Percentiles rank a stretch among this genome's conserved stretches.
Conservation (phyloP, 768 basidiomycete genomes). For the Leccinellum luteum region DNA sequence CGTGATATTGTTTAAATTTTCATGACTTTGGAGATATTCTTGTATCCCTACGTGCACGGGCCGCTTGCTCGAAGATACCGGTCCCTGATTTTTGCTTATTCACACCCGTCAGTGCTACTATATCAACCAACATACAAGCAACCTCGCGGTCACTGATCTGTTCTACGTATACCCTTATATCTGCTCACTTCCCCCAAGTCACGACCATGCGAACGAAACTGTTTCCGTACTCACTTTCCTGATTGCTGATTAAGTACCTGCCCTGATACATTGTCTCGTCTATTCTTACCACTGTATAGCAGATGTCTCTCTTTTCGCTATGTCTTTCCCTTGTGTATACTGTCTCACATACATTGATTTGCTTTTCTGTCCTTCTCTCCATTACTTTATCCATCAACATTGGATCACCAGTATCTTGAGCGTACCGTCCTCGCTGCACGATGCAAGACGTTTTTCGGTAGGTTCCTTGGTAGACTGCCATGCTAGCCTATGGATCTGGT, state of each 20-base stretch:
- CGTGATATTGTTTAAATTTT: slow-evolving; percentile 77
- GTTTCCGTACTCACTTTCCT: slow-evolving; percentile 56
- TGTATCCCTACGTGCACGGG: slow-evolving; percentile 80
- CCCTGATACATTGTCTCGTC: slow-evolving; percentile 30
- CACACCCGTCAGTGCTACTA: slow-evolving; percentile 42
- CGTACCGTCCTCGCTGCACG: slow-evolving; percentile 91
- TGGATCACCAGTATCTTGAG: slow-evolving; percentile 72
- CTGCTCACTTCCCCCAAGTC: slow-evolving; percentile 35
- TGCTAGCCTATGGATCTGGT: slow-evolving; percentile 75
- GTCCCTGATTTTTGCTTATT: slow-evolving; percentile 35
- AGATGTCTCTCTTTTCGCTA: slow-evolving; percentile 28
- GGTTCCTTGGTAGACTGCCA: slow-evolving; percentile 58
- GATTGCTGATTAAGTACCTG: slow-evolving; percentile 23
- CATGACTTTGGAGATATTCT: slow-evolving; percentile 45
- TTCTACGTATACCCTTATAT: slow-evolving; percentile 68
- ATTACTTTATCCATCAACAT: slow-evolving; percentile 46
- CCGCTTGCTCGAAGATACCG: slow-evolving; percentile 33
- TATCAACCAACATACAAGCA: slow-evolving; percentile 45
- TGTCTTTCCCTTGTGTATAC: slow-evolving; percentile 21
- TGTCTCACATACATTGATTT: slow-evolving; percentile 23
- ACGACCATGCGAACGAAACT: slow-evolving; percentile 41
- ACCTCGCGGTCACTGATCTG: slow-evolving; percentile 33
- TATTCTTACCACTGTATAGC: slow-evolving; percentile 67
- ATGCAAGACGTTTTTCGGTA: slow-evolving; percentile 60
- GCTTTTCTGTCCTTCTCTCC: slow-evolving; percentile 8